Percentiles rank a stretch among this genome's conserved stretches.
phyloP scores from a whole-genome alignment of 73 alveolate genomes.

The Paramecium caudatum region DNA sequence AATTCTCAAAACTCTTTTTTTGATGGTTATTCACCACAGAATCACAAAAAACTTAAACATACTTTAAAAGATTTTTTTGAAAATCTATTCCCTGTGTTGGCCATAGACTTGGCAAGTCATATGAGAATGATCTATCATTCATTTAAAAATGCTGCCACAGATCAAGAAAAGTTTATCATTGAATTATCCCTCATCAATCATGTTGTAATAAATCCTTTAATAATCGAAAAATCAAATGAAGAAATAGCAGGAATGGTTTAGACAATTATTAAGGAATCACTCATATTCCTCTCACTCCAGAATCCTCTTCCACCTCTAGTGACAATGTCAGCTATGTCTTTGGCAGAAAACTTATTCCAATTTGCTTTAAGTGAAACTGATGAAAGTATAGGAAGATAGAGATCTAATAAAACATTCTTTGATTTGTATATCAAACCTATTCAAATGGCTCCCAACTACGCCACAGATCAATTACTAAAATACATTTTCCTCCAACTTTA shows the following conservation, averaged over 20 bases:
- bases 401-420: conserved; percentile 20
- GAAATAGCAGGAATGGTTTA: not conserved
- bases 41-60: conserved; percentile 26
- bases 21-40: conserved; percentile 31
- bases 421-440: not conserved
- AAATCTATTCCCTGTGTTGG: conserved; percentile 19
- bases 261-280: not conserved
- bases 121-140: conserved; percentile 18
- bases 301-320: conserved; percentile 3
- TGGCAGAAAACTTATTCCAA: conserved; percentile 40
- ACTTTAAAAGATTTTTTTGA: conserved; percentile 60
- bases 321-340: conserved; percentile 35
- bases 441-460: not conserved
- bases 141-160: not conserved
- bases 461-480: not conserved
- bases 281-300: not conserved
- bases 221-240: not conserved
- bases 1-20: conserved; percentile 51
- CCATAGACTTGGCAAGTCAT: not conserved
- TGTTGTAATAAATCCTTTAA: conserved; percentile 25
- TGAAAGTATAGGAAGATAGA: conserved; percentile 57
- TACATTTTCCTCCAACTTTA: not conserved
- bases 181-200: conserved; percentile 38
- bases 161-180: conserved; percentile 35
- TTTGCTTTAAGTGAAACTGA: conserved; percentile 40